Evolutionary conservation across 2,329 filamentous ascomycete species (phyloP), one percentile per base, ranked within the genome.

Genomic region (Phaeosphaeriaceae sp.): DNA sequence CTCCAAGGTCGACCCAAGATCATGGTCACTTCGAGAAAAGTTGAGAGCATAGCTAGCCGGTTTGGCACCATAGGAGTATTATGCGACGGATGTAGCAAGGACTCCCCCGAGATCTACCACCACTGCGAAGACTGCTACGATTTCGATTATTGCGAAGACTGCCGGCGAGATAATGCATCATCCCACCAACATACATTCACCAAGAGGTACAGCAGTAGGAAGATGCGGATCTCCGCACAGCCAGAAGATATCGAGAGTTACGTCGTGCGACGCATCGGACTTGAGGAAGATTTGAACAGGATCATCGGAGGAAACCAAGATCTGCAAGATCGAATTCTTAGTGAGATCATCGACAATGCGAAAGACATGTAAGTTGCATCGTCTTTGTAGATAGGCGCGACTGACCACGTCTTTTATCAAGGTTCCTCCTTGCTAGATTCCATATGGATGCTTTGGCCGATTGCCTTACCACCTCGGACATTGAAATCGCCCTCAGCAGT

Each of bases 71-170:
- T n/a, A 3, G 24, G 21, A n/a, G 45, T 48, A 11, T 27, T 24
- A 15, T 48, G 45, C n/a, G 21, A 48, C 21, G 45, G 45, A 15
- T 48, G 45, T 27, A 25, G 21, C 11, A 48, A 48, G 17, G 24
- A 48, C 13, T 24, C 21, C 15, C 21, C 24, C 10, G 21, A 27
- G 45, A 48, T 48, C 22, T 48, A 48, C n/a, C 11, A 48, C 17
- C 45, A 48, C 45, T 48, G 45, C 22, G 24, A 48, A 17, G 45
- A 25, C 21, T 48, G 45, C 15, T 21, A 19, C 7, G 45, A 48
- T 27, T 27, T 48, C 17, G 45, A 48, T 25, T 48, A 24, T n/a
- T 48, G 45, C 45, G 45, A 48, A 27, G 45, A 48, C 21, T 48
- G 22, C 17, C 15, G 11, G 7, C 10, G 17, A 15, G 22, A 48